These are phyloP conservation scores for Geranium brycei DNA, from an alignment of 345 rosid genomes.

Conservation along the genomic window DNA sequence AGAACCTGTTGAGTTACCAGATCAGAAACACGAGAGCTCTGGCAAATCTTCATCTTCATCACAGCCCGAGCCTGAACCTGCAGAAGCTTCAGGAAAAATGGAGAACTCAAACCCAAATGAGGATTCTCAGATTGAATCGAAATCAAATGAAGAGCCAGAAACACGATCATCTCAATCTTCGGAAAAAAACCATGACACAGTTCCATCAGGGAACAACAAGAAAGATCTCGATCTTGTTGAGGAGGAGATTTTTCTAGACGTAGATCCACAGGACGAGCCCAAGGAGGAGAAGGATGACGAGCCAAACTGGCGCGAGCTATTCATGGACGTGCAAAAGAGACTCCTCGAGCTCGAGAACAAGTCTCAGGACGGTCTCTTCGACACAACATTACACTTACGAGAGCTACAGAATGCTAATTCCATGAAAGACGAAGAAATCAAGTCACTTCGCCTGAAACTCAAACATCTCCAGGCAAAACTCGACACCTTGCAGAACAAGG, in stretches of 20 bases:
- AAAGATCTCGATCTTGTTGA: background rate
- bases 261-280: background rate
- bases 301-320: slow-evolving; percentile 75
- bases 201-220: background rate
- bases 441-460: slow-evolving; percentile 41
- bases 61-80: no score
- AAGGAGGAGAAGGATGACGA: slow-evolving; percentile 19
- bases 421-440: slow-evolving; percentile 59
- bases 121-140: background rate
- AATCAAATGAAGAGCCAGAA: background rate
- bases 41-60: no score
- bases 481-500: slow-evolving; percentile 13
- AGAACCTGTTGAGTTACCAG: no score
- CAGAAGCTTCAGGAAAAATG: background rate
- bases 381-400: background rate
- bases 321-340: slow-evolving; percentile 25
- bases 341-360: slow-evolving; percentile 2
- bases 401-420: background rate
- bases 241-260: background rate
- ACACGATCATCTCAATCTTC: no score
- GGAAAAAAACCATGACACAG: no score
- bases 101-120: background rate
- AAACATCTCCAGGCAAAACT: slow-evolving; percentile 41
- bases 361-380: slow-evolving; percentile 10
- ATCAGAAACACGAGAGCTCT: no score